A percentile compares a stretch with the other conserved stretches of the same genome.
Evolutionary conservation across 129 eudicot genomes (phyloP).

Genomic region (Flaveria ramosissima): DNA sequence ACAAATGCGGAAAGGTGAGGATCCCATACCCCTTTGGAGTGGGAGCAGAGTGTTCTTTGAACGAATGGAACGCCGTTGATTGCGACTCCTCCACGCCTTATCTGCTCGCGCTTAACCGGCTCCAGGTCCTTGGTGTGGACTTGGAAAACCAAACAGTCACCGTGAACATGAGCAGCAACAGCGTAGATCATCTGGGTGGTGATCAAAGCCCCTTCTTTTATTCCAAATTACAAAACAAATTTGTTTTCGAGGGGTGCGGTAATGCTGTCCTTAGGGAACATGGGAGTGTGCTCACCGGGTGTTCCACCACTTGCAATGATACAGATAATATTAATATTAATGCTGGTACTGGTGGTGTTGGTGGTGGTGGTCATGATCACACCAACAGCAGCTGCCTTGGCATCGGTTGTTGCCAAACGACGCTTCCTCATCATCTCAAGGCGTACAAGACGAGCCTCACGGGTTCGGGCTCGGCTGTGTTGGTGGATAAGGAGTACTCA

Average conservation of each 20-base stretch:
- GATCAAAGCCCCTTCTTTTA: neutral
- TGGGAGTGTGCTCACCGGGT: neutral
- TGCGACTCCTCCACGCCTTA: neutral
- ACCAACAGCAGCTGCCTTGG: neutral
- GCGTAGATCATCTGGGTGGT: neutral
- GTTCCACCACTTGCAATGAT: neutral
- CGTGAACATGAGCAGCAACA: neutral
- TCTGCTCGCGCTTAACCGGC: neutral
- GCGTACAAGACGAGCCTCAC: neutral
- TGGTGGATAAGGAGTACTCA: too few relatives aligned
- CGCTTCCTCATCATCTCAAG: neutral
- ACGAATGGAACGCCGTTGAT: neutral
- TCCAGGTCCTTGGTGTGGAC: neutral
- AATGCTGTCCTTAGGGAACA: neutral
- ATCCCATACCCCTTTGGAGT: conserved; percentile 5
- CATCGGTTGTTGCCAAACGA: neutral
- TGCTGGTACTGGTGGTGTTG: neutral
- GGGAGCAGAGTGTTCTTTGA: neutral
- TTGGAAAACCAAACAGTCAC: neutral
- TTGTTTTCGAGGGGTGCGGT: neutral
- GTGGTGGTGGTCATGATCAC: neutral
- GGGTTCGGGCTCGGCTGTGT: too few relatives aligned
- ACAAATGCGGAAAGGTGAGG: neutral
- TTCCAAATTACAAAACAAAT: neutral
- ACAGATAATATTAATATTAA: too few relatives aligned